Evolutionary conservation across 306 rosid genomes (phyloP), one percentile per base, ranked within the genome.

Genomic region (Lupinus albus): DNA sequence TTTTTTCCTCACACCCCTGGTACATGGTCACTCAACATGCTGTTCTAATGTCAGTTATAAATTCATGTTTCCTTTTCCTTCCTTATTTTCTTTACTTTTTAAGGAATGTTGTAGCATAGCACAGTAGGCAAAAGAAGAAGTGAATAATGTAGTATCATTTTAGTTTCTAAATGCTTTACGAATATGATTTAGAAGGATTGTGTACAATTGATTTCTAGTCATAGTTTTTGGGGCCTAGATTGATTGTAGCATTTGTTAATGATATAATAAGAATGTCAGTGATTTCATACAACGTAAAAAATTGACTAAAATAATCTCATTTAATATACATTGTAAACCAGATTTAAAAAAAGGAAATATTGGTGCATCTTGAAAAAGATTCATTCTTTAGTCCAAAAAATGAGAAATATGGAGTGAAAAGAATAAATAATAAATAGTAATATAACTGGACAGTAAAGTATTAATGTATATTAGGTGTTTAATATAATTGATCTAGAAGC

Each of bases 91-190:
- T 50, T 41, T 67, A 20, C 36, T 61, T 67, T 46, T 62, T 42
- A 46, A 30, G 4, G 6, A 55, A 70, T 62, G 64, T 60, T 78
- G 83, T 82, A 82, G 66, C 55, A 54, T 82, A 82, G 66, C 55
- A 54, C 71, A 60, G 36, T 70, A 66, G 78, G 25, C 76, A 66
- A 66, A 61, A 74, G 48, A 54, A 82, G 72, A 68, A 76, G 53
- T 82, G 83, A 82, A 82, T 78, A 78, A 78, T 82, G 61, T 74
- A 75, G 78, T 67, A 39, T 54, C 57, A 21, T 25, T 54, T 60
- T 64, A 21, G 25, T 49, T 61, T 41, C 11, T 64, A 30, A 3
- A n/a, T 51, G 61, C 16, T 75, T 21, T 64, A 13, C 61, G 16
- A 42, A 20, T 48, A 36, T 52, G 64, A 50, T 60, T 25, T 39